Percentiles rank a stretch among this genome's conserved stretches.
Conservation (phyloP, 345 rosid genomes). For the Eucalyptus pauciflora region DNA sequence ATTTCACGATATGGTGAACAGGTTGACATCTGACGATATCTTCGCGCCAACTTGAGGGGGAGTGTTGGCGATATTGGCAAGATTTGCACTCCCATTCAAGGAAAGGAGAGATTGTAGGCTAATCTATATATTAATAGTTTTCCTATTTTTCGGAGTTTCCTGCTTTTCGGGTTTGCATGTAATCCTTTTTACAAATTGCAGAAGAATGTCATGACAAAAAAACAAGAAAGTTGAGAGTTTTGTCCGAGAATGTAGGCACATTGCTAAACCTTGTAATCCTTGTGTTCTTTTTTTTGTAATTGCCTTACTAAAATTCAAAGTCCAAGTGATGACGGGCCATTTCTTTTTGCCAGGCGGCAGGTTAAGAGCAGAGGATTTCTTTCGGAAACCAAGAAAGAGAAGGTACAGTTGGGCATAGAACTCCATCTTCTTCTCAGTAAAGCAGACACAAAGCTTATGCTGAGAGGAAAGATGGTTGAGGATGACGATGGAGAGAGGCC, state of each 20-base stretch:
- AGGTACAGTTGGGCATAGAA: too few relatives aligned
- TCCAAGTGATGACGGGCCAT: too few relatives aligned
- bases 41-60: neutral
- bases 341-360: rapidly evolving
- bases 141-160: too few relatives aligned
- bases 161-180: neutral
- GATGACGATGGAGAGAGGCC: neutral
- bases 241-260: rapidly evolving
- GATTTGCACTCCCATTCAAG: neutral
- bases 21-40: rapidly evolving
- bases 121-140: too few relatives aligned
- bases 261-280: neutral
- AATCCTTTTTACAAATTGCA: neutral
- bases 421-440: too few relatives aligned
- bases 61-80: neutral
- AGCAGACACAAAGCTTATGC: neutral
- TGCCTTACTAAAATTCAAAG: neutral
- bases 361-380: too few relatives aligned
- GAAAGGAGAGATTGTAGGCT: neutral
- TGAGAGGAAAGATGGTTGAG: neutral
- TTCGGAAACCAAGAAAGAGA: too few relatives aligned
- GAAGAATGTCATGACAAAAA: neutral
- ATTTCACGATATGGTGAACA: rapidly evolving
- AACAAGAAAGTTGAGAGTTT: too few relatives aligned
- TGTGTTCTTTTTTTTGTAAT: too few relatives aligned